Evolutionary conservation across 768 basidiomycete genomes (phyloP).

Genomic region (Trametes elegans): DNA sequence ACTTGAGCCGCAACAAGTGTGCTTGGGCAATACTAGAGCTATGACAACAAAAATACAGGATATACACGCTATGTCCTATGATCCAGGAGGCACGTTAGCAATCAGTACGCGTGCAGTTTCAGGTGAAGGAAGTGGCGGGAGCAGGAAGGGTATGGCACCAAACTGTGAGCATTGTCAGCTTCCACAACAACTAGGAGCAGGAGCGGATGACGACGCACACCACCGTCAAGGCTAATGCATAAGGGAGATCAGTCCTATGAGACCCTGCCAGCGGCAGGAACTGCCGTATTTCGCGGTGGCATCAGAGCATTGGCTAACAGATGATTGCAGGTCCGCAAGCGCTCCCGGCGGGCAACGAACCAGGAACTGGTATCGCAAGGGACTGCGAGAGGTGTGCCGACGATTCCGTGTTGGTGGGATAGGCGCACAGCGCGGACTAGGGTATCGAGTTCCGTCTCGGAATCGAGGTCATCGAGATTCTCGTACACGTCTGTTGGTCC

Average conservation of each 20-base stretch:
- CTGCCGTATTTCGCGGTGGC: conserved; percentile 23
- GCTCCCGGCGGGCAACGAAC: conserved; percentile 77
- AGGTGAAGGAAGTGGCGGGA: too few relatives aligned
- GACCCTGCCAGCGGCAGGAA: conserved; percentile 7
- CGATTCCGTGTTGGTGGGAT: conserved; percentile 54
- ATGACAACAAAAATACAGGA: too few relatives aligned
- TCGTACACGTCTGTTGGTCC: conserved; percentile 58
- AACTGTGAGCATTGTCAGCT: too few relatives aligned
- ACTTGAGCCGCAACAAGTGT: too few relatives aligned
- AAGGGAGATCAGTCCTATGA: background rate
- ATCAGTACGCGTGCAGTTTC: too few relatives aligned
- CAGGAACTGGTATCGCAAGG: conserved; percentile 75
- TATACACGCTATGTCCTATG: too few relatives aligned
- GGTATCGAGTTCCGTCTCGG: conserved; percentile 80
- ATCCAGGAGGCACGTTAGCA: too few relatives aligned
- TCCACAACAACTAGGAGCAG: too few relatives aligned
- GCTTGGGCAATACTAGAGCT: too few relatives aligned
- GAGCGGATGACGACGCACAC: too few relatives aligned
- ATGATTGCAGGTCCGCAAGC: conserved; percentile 42
- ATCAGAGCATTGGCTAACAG: conserved; percentile 31
- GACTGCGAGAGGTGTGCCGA: conserved; percentile 67
- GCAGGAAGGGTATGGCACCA: too few relatives aligned
- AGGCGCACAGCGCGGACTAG: conserved; percentile 59
- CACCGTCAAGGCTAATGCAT: too few relatives aligned
- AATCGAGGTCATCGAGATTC: conserved; percentile 78